phyloP scores from a whole-genome alignment of 176 grass and related monocot genomes.

The Dactylis glomerata region DNA sequence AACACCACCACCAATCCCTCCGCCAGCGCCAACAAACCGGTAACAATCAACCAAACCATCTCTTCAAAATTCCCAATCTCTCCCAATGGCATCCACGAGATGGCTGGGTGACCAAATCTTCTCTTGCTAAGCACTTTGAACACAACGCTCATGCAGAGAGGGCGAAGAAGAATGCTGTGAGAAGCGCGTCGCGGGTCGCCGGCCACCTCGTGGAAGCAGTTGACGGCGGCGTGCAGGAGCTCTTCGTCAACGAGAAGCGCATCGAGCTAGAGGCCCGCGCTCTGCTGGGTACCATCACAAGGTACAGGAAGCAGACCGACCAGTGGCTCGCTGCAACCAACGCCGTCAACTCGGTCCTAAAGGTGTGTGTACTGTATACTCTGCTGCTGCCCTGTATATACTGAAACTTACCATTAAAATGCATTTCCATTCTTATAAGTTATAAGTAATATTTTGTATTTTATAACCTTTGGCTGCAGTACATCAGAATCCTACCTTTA shows the following conservation, averaged over 20 bases:
- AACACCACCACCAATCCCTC: slow-evolving; percentile 54
- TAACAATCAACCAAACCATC: not conserved
- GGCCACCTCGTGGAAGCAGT: not conserved
- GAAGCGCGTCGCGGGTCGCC: slow-evolving; percentile 7
- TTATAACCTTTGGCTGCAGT: not conserved
- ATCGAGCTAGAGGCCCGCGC: slow-evolving; percentile 67
- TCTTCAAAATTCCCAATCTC: not conserved
- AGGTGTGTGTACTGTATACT: not conserved
- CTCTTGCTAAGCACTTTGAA: not conserved
- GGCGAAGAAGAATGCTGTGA: not conserved
- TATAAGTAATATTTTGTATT: not conserved
- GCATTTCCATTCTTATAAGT: not conserved
- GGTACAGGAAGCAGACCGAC: slow-evolving; percentile 79
- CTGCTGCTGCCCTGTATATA: not conserved
- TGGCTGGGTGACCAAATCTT: not conserved
- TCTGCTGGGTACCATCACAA: slow-evolving; percentile 44
- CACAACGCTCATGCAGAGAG: not conserved
- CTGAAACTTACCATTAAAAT: not conserved
- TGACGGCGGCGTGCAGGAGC: slow-evolving; percentile 39
- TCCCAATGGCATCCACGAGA: not conserved
- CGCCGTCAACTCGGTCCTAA: slow-evolving; percentile 51
- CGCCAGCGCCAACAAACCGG: slow-evolving; percentile 62
- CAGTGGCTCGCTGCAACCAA: slow-evolving; percentile 79
- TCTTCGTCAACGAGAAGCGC: slow-evolving; percentile 70
- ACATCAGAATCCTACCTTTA: not conserved